These are phyloP conservation scores for Trichoderma gamsii DNA, from an alignment of 495 filamentous ascomycete species.

Conservation along the genomic window DNA sequence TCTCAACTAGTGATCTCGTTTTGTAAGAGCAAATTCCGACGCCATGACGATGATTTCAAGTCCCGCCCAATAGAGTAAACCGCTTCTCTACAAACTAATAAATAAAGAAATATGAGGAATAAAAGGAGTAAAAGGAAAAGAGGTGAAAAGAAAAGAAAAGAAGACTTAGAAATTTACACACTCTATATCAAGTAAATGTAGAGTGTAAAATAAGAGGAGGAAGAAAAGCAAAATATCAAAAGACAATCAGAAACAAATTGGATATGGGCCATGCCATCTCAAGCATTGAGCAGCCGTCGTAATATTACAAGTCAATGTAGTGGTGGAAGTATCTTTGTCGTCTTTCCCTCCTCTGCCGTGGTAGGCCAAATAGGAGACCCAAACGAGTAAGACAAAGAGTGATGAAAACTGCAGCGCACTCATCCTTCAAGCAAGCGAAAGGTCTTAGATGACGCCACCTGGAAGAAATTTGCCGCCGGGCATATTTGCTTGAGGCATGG, in stretches of 20 bases:
- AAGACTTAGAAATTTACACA: background rate
- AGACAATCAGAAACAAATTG: background rate
- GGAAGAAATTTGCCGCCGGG: constrained; percentile 31
- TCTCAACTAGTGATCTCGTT: background rate
- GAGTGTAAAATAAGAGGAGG: background rate
- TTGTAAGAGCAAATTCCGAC: constrained; percentile 5
- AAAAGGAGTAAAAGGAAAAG: background rate
- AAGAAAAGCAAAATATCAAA: background rate
- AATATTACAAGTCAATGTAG: constrained; percentile 8
- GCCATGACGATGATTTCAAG: constrained; percentile 8
- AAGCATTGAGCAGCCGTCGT: background rate
- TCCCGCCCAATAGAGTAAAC: constrained; percentile 2
- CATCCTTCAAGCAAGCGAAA: constrained; percentile 20
- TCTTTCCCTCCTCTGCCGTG: constrained; percentile 6
- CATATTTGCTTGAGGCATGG: constrained; percentile 28
- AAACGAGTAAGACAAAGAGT: constrained; percentile 18
- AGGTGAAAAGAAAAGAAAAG: background rate
- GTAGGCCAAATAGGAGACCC: constrained; percentile 17
- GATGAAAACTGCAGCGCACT: constrained; percentile 15
- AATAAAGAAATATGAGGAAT: background rate
- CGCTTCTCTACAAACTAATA: background rate
- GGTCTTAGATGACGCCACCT: constrained; percentile 41
- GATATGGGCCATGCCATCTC: background rate
- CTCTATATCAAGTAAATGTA: background rate
- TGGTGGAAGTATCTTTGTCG: constrained; percentile 9